Conservation (phyloP, 2,329 filamentous ascomycete species). For the Diaporthe sp. region DNA sequence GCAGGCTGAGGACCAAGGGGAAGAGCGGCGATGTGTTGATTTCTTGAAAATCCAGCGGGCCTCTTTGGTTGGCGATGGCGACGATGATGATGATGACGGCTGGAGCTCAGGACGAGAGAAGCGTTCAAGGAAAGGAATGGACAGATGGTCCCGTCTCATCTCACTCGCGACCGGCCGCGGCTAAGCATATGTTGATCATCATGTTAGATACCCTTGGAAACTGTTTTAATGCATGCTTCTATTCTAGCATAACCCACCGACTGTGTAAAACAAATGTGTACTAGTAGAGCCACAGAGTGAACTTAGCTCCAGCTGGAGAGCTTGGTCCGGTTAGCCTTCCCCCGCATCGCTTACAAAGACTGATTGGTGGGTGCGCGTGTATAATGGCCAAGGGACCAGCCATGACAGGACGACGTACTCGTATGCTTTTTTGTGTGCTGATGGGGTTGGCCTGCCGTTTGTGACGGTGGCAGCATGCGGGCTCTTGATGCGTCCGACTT, state of each 20-base stretch:
- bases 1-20: not conserved
- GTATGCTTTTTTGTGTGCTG: not conserved
- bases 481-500: not conserved
- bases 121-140: not conserved
- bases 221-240: constrained; percentile 21
- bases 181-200: constrained; percentile 39
- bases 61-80: not conserved
- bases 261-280: not conserved
- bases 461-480: not conserved
- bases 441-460: not conserved
- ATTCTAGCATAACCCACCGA: not conserved
- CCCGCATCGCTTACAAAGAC: not conserved
- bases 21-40: constrained; percentile 9
- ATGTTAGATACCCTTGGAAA: constrained; percentile 40
- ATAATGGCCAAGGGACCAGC: no score
- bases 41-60: constrained; percentile 27
- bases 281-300: no score
- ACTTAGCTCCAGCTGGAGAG: not conserved
- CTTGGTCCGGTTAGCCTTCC: not conserved
- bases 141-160: constrained; percentile 1
- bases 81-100: not conserved
- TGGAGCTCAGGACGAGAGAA: not conserved
- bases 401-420: no score
- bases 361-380: not conserved
- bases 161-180: not conserved